These are phyloP conservation scores for Rhodofomes roseus DNA, from an alignment of 1,284 basidiomycete species.

Conservation along the genomic window DNA sequence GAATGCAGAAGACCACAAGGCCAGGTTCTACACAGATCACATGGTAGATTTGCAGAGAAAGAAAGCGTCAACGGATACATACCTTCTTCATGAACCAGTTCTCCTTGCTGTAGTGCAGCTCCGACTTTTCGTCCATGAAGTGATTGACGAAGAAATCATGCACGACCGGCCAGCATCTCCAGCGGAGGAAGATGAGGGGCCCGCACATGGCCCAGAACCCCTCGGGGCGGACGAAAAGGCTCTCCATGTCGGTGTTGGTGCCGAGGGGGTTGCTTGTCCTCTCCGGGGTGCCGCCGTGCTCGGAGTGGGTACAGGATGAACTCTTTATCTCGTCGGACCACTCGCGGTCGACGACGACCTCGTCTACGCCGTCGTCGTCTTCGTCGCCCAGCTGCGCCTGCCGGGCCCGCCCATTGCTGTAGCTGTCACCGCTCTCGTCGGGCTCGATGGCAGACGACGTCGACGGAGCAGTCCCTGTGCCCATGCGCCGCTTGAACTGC, in stretches of 20 bases:
- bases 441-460: conserved; percentile 37
- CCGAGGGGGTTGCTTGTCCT: conserved; percentile 37
- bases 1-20: conserved; percentile 63
- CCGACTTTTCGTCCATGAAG: conserved; percentile 57
- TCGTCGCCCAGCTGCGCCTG: conserved; percentile 28
- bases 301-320: conserved; percentile 43
- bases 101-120: conserved; percentile 52
- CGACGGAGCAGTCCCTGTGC: conserved; percentile 39
- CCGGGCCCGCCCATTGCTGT: conserved; percentile 24
- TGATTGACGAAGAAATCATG: conserved; percentile 50
- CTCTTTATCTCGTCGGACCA: conserved; percentile 59
- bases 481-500: conserved; percentile 39
- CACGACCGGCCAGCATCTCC: conserved; percentile 37
- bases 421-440: conserved; percentile 37
- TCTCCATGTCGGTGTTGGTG: conserved; percentile 34
- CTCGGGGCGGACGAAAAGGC: conserved; percentile 25
- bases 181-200: conserved; percentile 33
- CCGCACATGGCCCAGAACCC: conserved; percentile 28
- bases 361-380: conserved; percentile 47
- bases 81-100: conserved; percentile 51
- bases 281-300: conserved; percentile 43
- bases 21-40: conserved; percentile 38
- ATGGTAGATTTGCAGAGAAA: neutral
- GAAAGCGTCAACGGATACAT: conserved; percentile 6
- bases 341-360: conserved; percentile 68